Percentiles rank a stretch among this genome's conserved stretches.
These are phyloP conservation scores for Cyclotella baltica DNA, from an alignment of 108 stramenopile species.

Conservation along the genomic window DNA sequence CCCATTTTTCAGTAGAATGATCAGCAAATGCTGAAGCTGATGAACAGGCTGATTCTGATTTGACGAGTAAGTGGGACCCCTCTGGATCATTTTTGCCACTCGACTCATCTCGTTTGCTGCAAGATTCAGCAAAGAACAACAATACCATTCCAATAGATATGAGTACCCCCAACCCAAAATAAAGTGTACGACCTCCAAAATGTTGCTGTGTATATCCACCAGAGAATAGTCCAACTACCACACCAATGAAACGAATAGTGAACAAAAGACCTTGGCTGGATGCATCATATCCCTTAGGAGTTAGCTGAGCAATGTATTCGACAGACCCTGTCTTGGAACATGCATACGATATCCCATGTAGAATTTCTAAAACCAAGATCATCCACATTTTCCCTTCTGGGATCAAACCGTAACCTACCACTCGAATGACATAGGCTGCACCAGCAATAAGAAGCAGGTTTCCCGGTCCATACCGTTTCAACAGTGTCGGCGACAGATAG, in stretches of 20 bases:
- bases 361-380: slow-evolving; percentile 67
- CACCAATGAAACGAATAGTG: slow-evolving; percentile 52
- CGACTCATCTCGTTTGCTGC: background rate
- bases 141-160: slow-evolving; percentile 36
- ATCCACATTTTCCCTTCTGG: slow-evolving; percentile 48
- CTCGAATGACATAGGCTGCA: slow-evolving; percentile 61
- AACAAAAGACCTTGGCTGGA: slow-evolving; percentile 63
- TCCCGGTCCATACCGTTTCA: slow-evolving; percentile 51
- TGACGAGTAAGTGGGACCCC: slow-evolving; percentile 25
- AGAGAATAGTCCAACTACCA: slow-evolving; percentile 53
- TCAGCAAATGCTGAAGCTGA: slow-evolving; percentile 40
- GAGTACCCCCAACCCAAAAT: slow-evolving; percentile 38
- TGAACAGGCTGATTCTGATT: slow-evolving; percentile 37
- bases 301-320: slow-evolving; percentile 50
- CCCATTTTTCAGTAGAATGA: slow-evolving; percentile 33
- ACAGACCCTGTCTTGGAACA: slow-evolving; percentile 53
- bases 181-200: slow-evolving; percentile 54
- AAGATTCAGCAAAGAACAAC: slow-evolving; percentile 32
- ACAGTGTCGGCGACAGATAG: slow-evolving; percentile 56
- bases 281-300: slow-evolving; percentile 63
- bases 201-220: slow-evolving; percentile 58
- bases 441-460: slow-evolving; percentile 53
- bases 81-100: slow-evolving; percentile 13
- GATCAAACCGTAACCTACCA: slow-evolving; percentile 66
- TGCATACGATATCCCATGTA: slow-evolving; percentile 79